These are phyloP conservation scores for Chrysoporthe cubensis DNA, from an alignment of 2,329 filamentous ascomycete genomes.

Conservation along the genomic window DNA sequence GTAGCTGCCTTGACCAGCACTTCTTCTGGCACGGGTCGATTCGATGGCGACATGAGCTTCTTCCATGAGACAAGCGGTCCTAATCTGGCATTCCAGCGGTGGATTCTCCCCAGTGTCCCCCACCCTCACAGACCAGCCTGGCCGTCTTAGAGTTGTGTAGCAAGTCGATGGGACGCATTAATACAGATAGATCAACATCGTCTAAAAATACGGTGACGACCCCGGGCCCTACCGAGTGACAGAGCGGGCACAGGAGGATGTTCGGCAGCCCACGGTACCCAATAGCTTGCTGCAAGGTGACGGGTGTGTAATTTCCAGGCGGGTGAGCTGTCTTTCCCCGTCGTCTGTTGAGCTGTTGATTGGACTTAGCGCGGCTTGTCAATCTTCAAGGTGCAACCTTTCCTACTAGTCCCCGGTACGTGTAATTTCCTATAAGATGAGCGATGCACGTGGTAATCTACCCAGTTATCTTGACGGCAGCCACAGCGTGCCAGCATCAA, in stretches of 20 bases:
- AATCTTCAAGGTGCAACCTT: slow-evolving; percentile 27
- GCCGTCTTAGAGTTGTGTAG: background rate
- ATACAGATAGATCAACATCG: background rate
- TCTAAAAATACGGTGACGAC: background rate
- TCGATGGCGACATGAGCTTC: background rate
- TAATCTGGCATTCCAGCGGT: background rate
- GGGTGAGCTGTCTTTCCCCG: slow-evolving; percentile 20
- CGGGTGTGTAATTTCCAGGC: slow-evolving; percentile 29
- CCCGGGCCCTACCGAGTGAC: background rate
- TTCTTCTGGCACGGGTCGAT: background rate
- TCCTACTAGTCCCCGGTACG: slow-evolving; percentile 22
- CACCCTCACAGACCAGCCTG: background rate
- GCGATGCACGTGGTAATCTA: slow-evolving; percentile 17
- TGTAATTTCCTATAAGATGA: slow-evolving; percentile 29
- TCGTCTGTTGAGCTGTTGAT: slow-evolving; percentile 13
- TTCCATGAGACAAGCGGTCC: slow-evolving; percentile 1
- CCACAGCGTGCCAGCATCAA: slow-evolving; percentile 4
- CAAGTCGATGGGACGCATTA: background rate
- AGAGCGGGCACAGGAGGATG: background rate
- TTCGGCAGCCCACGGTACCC: background rate
- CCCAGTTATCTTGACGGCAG: slow-evolving; percentile 5
- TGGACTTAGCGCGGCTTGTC: slow-evolving; percentile 15
- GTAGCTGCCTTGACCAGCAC: background rate
- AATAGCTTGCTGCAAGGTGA: slow-evolving; percentile 19
- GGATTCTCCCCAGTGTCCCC: background rate